Percentiles rank a stretch among this genome's conserved stretches.
These are phyloP conservation scores for Cadophora malorum DNA, from an alignment of 2,329 filamentous ascomycete species.

Conservation along the genomic window DNA sequence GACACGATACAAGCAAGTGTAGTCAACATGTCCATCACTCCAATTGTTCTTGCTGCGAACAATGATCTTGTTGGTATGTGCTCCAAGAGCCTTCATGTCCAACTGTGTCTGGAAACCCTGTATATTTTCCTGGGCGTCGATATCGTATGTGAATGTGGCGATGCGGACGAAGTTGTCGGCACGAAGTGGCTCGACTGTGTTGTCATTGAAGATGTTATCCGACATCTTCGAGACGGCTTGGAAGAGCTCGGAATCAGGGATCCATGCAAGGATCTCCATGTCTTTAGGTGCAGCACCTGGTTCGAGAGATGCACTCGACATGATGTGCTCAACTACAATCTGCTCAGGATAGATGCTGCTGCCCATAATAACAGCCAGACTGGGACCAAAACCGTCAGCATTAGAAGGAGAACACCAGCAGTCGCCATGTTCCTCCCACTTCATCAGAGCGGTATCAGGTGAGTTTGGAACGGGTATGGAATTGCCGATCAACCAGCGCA, in stretches of 20 bases:
- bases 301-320: slow-evolving; percentile 64
- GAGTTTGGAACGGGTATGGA: slow-evolving; percentile 44
- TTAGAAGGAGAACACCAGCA: slow-evolving; percentile 79
- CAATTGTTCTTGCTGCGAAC: slow-evolving; percentile 65
- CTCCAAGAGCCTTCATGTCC: slow-evolving; percentile 54
- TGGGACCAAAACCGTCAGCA: slow-evolving; percentile 57
- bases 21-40: slow-evolving; percentile 54
- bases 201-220: slow-evolving; percentile 48
- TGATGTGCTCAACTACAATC: slow-evolving; percentile 75
- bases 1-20: slow-evolving; percentile 72
- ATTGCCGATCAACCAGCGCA: slow-evolving; percentile 39
- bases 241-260: slow-evolving; percentile 51
- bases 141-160: slow-evolving; percentile 59
- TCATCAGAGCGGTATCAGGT: slow-evolving; percentile 63
- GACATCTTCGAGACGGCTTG: slow-evolving; percentile 48
- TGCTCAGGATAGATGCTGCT: slow-evolving; percentile 68
- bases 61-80: slow-evolving; percentile 58
- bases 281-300: slow-evolving; percentile 67
- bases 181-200: slow-evolving; percentile 40
- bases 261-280: slow-evolving; percentile 73
- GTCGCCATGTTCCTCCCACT: slow-evolving; percentile 82
- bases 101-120: slow-evolving; percentile 61
- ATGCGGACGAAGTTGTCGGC: slow-evolving; percentile 60
- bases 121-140: slow-evolving; percentile 49
- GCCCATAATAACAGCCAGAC: slow-evolving; percentile 68